Evolutionary conservation across 805 yeast species (phyloP), one percentile per base, ranked within the genome.

Genomic region (Yarrowia sp.): DNA sequence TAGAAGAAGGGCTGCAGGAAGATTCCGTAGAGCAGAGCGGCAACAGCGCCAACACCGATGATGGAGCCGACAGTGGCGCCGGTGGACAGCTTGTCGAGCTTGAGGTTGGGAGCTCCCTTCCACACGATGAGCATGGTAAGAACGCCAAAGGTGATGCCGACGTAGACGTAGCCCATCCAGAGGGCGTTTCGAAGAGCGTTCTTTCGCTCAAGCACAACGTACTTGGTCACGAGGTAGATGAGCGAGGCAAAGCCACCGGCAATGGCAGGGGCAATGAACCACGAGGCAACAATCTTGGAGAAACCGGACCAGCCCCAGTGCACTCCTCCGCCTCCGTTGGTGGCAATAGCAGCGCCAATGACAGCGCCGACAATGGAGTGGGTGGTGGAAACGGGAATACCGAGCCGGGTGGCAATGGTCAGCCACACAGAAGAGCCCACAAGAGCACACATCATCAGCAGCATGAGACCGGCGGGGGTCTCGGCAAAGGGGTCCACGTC

Each of bases 301-400:
- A 89, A 87, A 1, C 68, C 69, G 15, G 72, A 64, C 94, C 93
- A 89, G 34, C 92, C 92, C 94, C 94, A 89, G 67, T 75, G 79
- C 66, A 89, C 83, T 70, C 85, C 81, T 8, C 78, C 74, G 52
- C 85, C 86, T 68, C 92, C 92, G 71, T 82, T 84, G 44, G 92
- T 86, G 49, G 92, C 94, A 72, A 89, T 83, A 70, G 91, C 88
- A 9, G 89, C 83, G 71, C 94, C 94, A 69, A 88, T 87, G 47
- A 87, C 82, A 49, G 86, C 92, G 73, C 93, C 93, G 63, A 89
- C 88, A 71, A 89, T 87, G 10, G 92, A 86, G 74, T 89, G 93
- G 12, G 94, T 89, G 17, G 93, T 88, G 19, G 93, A 89, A 50
- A 88, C 92, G n/a, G 93, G 93, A 84, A 87, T 83, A 70, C 91